These are phyloP conservation scores for Lyophyllum shimeji DNA, from an alignment of 768 basidiomycete species.

Conservation along the genomic window DNA sequence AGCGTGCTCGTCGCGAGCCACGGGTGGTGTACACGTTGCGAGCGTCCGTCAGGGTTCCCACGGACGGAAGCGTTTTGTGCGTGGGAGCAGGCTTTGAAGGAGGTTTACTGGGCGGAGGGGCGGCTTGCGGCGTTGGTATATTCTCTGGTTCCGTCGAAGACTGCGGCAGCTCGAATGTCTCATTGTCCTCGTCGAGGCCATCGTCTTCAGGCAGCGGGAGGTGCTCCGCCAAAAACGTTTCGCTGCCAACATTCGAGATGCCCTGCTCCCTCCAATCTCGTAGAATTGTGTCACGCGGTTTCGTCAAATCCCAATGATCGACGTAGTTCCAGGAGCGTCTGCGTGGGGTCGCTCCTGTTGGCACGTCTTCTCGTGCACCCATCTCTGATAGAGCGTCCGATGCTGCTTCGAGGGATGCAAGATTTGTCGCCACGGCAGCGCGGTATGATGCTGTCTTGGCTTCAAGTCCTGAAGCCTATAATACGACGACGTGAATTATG, in stretches of 20 bases:
- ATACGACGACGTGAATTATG: slow-evolving; percentile 20
- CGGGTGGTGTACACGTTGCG: slow-evolving; percentile 41
- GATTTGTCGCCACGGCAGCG: slow-evolving; percentile 36
- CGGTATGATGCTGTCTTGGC: slow-evolving; percentile 44
- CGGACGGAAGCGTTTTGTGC: slow-evolving; percentile 18
- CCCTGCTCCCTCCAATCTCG: slow-evolving; percentile 44
- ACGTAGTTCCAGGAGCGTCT: slow-evolving; percentile 72
- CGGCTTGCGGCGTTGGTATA: slow-evolving; percentile 1
- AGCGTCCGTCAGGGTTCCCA: slow-evolving; percentile 41
- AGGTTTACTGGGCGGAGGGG: slow-evolving; percentile 12
- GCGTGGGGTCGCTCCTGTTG: slow-evolving; percentile 75
- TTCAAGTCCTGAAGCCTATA: slow-evolving; percentile 41
- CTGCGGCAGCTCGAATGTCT: slow-evolving; percentile 2
- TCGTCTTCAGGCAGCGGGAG: slow-evolving; percentile 30
- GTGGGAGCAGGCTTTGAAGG: slow-evolving; percentile 28
- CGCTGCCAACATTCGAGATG: slow-evolving; percentile 25
- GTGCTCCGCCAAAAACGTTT: slow-evolving; percentile 38
- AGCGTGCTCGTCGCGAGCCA: slow-evolving; percentile 29
- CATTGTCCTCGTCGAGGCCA: slow-evolving; percentile 25
- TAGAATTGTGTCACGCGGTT: slow-evolving; percentile 60
- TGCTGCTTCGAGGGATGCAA: slow-evolving; percentile 50
- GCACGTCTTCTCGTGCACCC: slow-evolving; percentile 59
- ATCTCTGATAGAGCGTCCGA: slow-evolving; percentile 52
- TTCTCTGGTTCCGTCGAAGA: slow-evolving; percentile 14
- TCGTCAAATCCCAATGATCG: slow-evolving; percentile 72